Evolutionary conservation across 331 rosid species (phyloP), one percentile per base, ranked within the genome.

Genomic region (Pyrus hybrid): DNA sequence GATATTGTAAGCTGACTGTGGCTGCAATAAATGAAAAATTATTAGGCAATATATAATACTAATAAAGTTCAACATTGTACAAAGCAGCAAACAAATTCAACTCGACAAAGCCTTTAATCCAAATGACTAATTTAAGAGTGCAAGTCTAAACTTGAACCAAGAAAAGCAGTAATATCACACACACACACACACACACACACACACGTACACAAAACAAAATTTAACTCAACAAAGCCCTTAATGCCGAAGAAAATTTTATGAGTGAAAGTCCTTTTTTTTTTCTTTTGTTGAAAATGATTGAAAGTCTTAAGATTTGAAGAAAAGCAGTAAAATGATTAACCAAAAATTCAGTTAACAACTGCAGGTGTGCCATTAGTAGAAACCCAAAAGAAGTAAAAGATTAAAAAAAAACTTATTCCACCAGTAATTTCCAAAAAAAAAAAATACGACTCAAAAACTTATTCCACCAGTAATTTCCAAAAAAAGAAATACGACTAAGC

Each of bases 1-100:
- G 96, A 89, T 80, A 92, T 87, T 7, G 97, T 90, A 84, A 90
- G 96, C 47, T 91, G 94, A 70, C 82, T 82, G 67, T 83, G 91
- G 79, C 97, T 92, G 92, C 89, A 71, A 75, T 77, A 74, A 63
- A 63, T 71, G 74, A 64, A 53, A 68, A 63, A 76, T 47, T 71
- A 78, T 86, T 81, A 88, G 76, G 72, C 57, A 45, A 53, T 45
- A 81, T 33, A 22, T 5, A 17, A 65, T 63, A 47, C 41, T 57
- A 70, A 47, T 30, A 26, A 76, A 71, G 75, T 60, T 30, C 70
- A 37, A 9, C 66, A 80, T 47, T 45, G 68, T 7, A 3, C 67
- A 78, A 22, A 13, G 37, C 51, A 74, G 60, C 70, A 73, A 75
- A 66, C 21, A 49, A 71, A 22, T 72, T 60, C 41, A 72, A 35